phyloP scores from a whole-genome alignment of 1,139 yeast genomes.

The Komagataea norvegica region DNA sequence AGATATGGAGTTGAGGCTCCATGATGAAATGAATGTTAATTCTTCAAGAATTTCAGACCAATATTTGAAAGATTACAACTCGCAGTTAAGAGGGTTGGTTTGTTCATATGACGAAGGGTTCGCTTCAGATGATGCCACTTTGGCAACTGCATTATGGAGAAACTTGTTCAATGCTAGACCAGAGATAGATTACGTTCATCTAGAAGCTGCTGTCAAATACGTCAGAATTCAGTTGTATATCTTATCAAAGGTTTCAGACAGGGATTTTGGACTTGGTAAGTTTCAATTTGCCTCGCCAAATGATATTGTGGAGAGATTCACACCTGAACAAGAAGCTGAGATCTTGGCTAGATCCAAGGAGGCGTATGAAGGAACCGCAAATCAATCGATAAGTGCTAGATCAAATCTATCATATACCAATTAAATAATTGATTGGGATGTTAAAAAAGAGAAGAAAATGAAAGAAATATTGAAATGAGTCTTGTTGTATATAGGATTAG shows the following conservation, averaged over 20 bases:
- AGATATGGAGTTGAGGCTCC: slow-evolving; percentile 82
- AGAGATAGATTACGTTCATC: slow-evolving; percentile 73
- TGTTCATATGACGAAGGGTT: slow-evolving; percentile 93
- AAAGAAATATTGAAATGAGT: no score
- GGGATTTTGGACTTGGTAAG: slow-evolving; percentile 89
- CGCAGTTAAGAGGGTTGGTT: slow-evolving; percentile 84
- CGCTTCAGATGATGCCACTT: slow-evolving; percentile 72
- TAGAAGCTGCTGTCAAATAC: slow-evolving; percentile 85
- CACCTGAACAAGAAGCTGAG: slow-evolving; percentile 53
- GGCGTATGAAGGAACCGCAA: slow-evolving; percentile 41
- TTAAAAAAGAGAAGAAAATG: no score
- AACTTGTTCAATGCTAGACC: slow-evolving; percentile 83
- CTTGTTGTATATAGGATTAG: no score
- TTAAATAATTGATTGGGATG: slow-evolving; percentile 12
- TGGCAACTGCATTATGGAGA: slow-evolving; percentile 90
- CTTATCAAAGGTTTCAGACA: slow-evolving; percentile 75
- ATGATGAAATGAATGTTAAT: slow-evolving; percentile 77
- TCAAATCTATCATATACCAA: slow-evolving; percentile 62
- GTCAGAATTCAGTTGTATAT: slow-evolving; percentile 87
- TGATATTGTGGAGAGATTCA: slow-evolving; percentile 68
- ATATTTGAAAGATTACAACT: slow-evolving; percentile 83
- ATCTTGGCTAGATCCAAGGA: slow-evolving; percentile 36
- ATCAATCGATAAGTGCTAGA: slow-evolving; percentile 56
- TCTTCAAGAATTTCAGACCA: slow-evolving; percentile 84
- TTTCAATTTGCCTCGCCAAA: slow-evolving; percentile 85